Evolutionary conservation across 2,329 filamentous ascomycete species (phyloP).

Genomic region (Fusarium odoratissimum): DNA sequence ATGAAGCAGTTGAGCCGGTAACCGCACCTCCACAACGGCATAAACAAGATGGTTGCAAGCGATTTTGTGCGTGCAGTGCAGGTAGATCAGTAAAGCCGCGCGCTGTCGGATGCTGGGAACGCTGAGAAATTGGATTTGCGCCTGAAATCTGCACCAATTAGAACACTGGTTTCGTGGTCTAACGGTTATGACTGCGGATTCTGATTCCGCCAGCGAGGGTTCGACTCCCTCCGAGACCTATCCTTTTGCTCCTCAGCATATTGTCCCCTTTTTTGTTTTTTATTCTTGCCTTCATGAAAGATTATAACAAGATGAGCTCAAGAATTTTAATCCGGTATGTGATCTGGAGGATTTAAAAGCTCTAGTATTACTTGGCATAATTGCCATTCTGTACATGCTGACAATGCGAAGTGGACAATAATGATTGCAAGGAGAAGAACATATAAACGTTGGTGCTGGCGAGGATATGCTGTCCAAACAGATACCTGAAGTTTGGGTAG

Average conservation of each 20-base stretch:
- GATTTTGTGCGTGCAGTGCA: background rate
- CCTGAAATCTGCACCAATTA: background rate
- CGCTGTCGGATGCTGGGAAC: rapidly evolving
- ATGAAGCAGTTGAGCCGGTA: background rate
- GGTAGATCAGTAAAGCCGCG: background rate
- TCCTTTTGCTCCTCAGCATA: background rate
- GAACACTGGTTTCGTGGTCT: background rate
- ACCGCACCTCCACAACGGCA: rapidly evolving
- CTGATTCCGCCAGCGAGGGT: slow-evolving; percentile 5
- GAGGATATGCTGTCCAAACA: rapidly evolving
- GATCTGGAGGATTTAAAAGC: rapidly evolving
- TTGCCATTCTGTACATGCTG: background rate
- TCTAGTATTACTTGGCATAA: background rate
- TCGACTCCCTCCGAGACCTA: slow-evolving; percentile 3
- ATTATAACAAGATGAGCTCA: too few relatives aligned
- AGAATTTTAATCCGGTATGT: too few relatives aligned
- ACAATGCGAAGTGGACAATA: background rate
- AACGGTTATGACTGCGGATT: slow-evolving; percentile 5
- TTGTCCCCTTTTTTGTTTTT: rapidly evolving
- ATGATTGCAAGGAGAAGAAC: background rate
- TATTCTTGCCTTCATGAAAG: rapidly evolving
- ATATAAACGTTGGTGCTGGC: rapidly evolving
- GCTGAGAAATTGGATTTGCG: rapidly evolving
- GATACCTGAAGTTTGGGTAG: background rate
- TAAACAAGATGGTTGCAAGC: too few relatives aligned